A percentile compares a stretch with the other conserved stretches of the same genome.
Conservation (phyloP, 129 eudicot genomes). For the Tagetes patula region DNA sequence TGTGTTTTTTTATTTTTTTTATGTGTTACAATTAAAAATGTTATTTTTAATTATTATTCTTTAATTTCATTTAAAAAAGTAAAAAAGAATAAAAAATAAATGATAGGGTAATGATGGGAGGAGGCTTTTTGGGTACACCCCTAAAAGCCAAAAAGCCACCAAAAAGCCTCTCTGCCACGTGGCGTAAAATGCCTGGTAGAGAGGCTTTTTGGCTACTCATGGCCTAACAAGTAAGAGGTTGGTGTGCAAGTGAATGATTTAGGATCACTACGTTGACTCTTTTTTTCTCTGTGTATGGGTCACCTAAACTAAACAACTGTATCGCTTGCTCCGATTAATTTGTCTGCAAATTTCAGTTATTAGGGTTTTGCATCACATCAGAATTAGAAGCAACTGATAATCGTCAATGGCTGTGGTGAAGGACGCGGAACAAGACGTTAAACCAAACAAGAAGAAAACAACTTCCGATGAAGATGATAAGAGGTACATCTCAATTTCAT, state of each 20-base stretch:
- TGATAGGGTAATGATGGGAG: too few relatives aligned
- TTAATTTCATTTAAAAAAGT: too few relatives aligned
- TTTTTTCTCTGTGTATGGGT: neutral
- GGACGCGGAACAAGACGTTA: conserved; percentile 54
- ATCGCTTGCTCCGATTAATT: conserved; percentile 13
- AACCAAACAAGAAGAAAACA: conserved; percentile 67
- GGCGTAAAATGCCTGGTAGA: too few relatives aligned
- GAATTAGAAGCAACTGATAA: neutral
- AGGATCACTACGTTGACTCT: conserved; percentile 16
- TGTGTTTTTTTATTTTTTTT: too few relatives aligned
- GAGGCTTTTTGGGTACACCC: too few relatives aligned
- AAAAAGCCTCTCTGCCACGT: too few relatives aligned
- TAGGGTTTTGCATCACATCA: conserved; percentile 31
- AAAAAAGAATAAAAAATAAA: too few relatives aligned
- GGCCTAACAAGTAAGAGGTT: too few relatives aligned
- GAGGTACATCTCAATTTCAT: conserved; percentile 36
- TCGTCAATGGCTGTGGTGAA: conserved; percentile 55
- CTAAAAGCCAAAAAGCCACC: too few relatives aligned
- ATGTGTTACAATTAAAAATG: too few relatives aligned
- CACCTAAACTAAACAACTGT: conserved; percentile 28
- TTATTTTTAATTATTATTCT: too few relatives aligned
- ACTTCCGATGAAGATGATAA: conserved; percentile 68
- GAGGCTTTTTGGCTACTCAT: too few relatives aligned
- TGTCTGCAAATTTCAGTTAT: conserved; percentile 12
- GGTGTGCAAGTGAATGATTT: neutral